A percentile compares a stretch with the other conserved stretches of the same genome.
Evolutionary conservation across 768 basidiomycete genomes (phyloP).

Genomic region (Suillus sp.): DNA sequence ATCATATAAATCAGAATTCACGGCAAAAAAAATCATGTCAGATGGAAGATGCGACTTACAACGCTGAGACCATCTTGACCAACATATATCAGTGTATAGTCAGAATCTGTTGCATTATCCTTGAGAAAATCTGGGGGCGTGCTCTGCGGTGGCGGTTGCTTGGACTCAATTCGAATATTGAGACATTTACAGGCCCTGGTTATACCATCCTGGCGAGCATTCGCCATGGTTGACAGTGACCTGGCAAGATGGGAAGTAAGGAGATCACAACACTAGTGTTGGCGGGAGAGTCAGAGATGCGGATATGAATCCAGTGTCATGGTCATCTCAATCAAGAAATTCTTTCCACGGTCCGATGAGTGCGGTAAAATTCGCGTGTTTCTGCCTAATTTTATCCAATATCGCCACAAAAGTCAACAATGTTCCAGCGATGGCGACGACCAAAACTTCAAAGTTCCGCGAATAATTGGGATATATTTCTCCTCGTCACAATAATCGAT

Average conservation of each 20-base stretch:
- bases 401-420: slow-evolving; percentile 1
- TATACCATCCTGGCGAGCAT: slow-evolving; percentile 20
- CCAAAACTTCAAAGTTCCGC: background rate
- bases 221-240: slow-evolving; percentile 25
- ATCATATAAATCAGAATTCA: slow-evolving; percentile 18
- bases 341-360: slow-evolving; percentile 25
- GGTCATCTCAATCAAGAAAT: slow-evolving; percentile 23
- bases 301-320: slow-evolving; percentile 39
- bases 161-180: slow-evolving; percentile 56
- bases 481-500: background rate
- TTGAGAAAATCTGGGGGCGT: slow-evolving; percentile 41
- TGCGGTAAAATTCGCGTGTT: slow-evolving; percentile 2
- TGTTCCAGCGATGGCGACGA: background rate
- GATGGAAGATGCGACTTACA: slow-evolving; percentile 43
- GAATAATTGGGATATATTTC: background rate
- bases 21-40: slow-evolving; percentile 7
- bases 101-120: slow-evolving; percentile 27
- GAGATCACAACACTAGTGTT: slow-evolving; percentile 28
- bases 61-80: slow-evolving; percentile 67
- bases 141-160: slow-evolving; percentile 30
- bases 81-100: slow-evolving; percentile 59
- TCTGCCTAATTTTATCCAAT: slow-evolving; percentile 3
- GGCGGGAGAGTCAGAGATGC: slow-evolving; percentile 20
- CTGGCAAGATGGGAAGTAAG: slow-evolving; percentile 20
- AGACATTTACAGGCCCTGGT: slow-evolving; percentile 68